Evolutionary conservation across 2,329 filamentous ascomycete species (phyloP).

Genomic region (Myriosclerotinia duriaeana): DNA sequence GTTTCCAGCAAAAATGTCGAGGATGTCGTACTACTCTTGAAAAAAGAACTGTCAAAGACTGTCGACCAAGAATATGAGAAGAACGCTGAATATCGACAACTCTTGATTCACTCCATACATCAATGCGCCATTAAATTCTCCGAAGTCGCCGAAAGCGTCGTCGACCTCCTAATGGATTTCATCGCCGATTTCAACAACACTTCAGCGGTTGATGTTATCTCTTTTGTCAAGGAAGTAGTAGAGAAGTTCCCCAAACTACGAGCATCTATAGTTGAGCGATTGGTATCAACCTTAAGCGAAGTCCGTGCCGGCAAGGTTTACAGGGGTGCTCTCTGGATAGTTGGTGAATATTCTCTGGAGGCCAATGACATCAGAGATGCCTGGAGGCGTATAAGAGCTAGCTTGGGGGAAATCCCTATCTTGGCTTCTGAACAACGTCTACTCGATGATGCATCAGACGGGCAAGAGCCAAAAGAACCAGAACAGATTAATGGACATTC

Average conservation of each 20-base stretch:
- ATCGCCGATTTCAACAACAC: conserved; percentile 98
- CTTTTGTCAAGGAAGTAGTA: conserved; percentile 97
- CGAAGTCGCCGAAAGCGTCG: conserved; percentile 93
- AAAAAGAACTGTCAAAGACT: conserved; percentile 97
- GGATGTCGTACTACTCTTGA: conserved; percentile 90
- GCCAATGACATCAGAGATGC: conserved; percentile 92
- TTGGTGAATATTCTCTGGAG: conserved; percentile 94
- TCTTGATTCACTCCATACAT: conserved; percentile 96
- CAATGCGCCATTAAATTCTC: conserved; percentile 99
- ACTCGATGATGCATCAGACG: conserved; percentile 76
- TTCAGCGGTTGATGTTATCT: conserved; percentile 95
- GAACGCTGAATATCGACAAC: conserved; percentile 90
- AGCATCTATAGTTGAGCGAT: conserved; percentile 78
- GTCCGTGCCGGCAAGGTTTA: conserved; percentile 97
- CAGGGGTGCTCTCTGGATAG: conserved; percentile 92
- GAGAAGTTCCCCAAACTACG: conserved; percentile 94
- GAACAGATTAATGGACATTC: conserved; percentile 76
- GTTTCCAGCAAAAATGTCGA: conserved; percentile 98
- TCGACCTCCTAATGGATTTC: conserved; percentile 97
- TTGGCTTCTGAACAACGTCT: conserved; percentile 90
- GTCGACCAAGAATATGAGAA: conserved; percentile 99
- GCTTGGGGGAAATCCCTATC: conserved; percentile 94
- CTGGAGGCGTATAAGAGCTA: conserved; percentile 93
- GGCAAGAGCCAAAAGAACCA: conserved; percentile 60
- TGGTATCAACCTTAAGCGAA: conserved; percentile 88